A percentile compares a stretch with the other conserved stretches of the same genome.
Evolutionary conservation across 1,284 basidiomycete species (phyloP).

Genomic region (Malassezia cuniculi): DNA sequence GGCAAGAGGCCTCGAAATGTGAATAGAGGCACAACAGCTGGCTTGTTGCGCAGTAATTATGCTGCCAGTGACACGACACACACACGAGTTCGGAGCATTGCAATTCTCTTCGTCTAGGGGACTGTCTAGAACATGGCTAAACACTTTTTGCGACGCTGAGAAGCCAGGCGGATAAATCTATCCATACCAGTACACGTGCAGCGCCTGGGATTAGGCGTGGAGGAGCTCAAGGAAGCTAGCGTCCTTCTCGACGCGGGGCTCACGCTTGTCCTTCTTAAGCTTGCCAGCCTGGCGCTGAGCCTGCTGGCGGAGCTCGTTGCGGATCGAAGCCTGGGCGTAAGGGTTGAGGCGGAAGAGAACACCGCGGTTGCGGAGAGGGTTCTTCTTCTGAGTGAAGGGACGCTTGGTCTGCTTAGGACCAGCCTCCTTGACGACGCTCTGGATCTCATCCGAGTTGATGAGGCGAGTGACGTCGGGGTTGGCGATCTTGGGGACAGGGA

Average conservation of each 20-base stretch:
- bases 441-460: conserved; percentile 61
- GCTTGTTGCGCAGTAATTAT: too few relatives aligned
- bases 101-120: too few relatives aligned
- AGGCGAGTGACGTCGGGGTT: conserved; percentile 94
- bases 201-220: too few relatives aligned
- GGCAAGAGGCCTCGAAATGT: too few relatives aligned
- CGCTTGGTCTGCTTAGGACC: conserved; percentile 69
- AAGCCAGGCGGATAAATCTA: too few relatives aligned
- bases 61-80: too few relatives aligned
- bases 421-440: conserved; percentile 75
- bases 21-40: too few relatives aligned
- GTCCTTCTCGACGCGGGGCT: conserved; percentile 58
- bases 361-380: conserved; percentile 79
- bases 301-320: conserved; percentile 37
- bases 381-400: conserved; percentile 99
- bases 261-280: conserved; percentile 27
- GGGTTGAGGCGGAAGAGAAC: conserved; percentile 98
- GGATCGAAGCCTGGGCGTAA: conserved; percentile 59
- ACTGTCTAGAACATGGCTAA: too few relatives aligned
- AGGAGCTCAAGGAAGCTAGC: conserved; percentile 64
- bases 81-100: too few relatives aligned
- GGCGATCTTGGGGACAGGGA: conserved; percentile 66
- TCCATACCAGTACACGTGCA: too few relatives aligned
- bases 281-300: conserved; percentile 34
- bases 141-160: too few relatives aligned